These are phyloP conservation scores for Cercospora sp. DNA, from an alignment of 2,329 filamentous ascomycete species.

Conservation along the genomic window DNA sequence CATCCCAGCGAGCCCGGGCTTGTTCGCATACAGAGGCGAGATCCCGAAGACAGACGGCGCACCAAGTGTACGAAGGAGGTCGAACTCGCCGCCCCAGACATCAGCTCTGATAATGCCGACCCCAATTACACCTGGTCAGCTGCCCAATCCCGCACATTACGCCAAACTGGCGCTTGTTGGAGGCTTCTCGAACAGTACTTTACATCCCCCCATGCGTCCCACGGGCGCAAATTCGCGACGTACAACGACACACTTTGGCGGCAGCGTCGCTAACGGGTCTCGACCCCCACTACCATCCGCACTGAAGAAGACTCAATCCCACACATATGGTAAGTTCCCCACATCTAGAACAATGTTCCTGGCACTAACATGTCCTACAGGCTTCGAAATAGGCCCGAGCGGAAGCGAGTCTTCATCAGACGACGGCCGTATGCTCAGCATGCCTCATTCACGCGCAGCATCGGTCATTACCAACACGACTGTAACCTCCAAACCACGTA, in stretches of 20 bases:
- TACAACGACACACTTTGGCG: conserved; percentile 17
- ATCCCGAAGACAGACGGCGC: conserved; percentile 27
- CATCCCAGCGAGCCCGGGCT: conserved; percentile 16
- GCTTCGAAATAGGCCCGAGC: conserved; percentile 28
- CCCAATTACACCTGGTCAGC: conserved; percentile 1
- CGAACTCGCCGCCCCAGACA: conserved; percentile 11
- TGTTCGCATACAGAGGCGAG: conserved; percentile 34
- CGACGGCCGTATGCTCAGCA: conserved; percentile 20
- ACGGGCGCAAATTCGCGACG: conserved; percentile 15
- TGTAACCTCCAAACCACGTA: conserved; percentile 26
- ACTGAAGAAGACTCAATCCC: conserved; percentile 27
- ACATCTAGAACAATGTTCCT: neutral
- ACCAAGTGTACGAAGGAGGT: conserved; percentile 10
- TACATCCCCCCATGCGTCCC: conserved; percentile 12
- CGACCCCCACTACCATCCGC: conserved; percentile 18
- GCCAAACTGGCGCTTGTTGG: conserved; percentile 14
- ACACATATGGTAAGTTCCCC: conserved; percentile 31
- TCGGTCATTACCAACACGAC: conserved; percentile 20
- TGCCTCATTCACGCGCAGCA: conserved; percentile 16
- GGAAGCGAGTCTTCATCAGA: conserved; percentile 28
- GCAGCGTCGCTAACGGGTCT: conserved; percentile 3
- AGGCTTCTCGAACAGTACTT: conserved; percentile 12
- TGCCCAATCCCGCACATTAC: conserved; percentile 5
- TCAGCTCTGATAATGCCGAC: neutral
- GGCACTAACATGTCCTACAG: neutral